Evolutionary conservation across 139 green algal species (phyloP).

Genomic region (Microglena sp.): DNA sequence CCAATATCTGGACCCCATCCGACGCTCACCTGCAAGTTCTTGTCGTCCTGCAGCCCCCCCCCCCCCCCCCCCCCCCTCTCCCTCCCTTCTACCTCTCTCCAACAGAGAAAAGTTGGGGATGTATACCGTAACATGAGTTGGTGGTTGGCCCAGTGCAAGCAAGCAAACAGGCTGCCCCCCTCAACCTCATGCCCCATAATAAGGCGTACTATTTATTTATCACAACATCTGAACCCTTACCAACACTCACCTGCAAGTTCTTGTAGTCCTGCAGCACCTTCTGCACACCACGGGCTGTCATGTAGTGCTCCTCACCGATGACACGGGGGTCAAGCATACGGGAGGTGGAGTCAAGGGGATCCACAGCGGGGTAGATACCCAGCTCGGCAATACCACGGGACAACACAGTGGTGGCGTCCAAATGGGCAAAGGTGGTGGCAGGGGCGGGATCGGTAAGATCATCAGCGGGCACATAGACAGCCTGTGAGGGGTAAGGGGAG

Average conservation of each 20-base stretch:
- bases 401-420: constrained; percentile 98
- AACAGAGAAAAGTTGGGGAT: background rate
- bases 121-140: background rate
- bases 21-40: constrained; percentile 66
- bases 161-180: too few relatives aligned
- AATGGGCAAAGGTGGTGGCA: constrained; percentile 96
- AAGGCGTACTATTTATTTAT: too few relatives aligned
- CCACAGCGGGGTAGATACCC: constrained; percentile 99
- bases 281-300: constrained; percentile 88
- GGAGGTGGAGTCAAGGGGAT: constrained; percentile 96
- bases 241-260: constrained; percentile 61
- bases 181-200: too few relatives aligned
- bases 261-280: constrained; percentile 97
- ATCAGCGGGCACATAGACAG: constrained; percentile 98
- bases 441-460: constrained; percentile 96
- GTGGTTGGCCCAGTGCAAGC: too few relatives aligned
- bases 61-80: too few relatives aligned
- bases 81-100: too few relatives aligned
- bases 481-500: too few relatives aligned
- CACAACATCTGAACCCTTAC: too few relatives aligned
- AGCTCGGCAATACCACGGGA: constrained; percentile 96
- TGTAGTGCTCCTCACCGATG: constrained; percentile 95
- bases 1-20: background rate
- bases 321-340: constrained; percentile 94
- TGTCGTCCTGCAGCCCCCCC: constrained; percentile 95